These are phyloP conservation scores for Pseudopediastrum boryanum DNA, from an alignment of 139 green algal genomes.

Conservation along the genomic window DNA sequence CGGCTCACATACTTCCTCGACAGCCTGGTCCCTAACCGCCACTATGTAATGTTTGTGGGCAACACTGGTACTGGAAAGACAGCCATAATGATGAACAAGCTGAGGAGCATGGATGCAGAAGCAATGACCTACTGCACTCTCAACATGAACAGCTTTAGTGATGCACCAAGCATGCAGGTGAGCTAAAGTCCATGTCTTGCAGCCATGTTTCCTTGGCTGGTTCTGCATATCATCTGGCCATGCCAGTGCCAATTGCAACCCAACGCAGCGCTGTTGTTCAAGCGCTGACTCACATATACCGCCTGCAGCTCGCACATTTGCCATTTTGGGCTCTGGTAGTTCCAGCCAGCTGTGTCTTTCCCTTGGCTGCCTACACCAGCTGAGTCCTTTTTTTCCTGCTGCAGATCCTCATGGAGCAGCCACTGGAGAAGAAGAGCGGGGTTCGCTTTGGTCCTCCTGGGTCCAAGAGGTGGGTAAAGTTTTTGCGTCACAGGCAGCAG, in stretches of 20 bases:
- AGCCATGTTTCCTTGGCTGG: no score
- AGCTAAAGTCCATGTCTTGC: slow-evolving; percentile 21
- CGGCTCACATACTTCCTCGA: slow-evolving; percentile 87
- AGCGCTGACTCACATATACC: no score
- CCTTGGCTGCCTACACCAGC: slow-evolving; percentile 37
- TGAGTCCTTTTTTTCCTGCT: slow-evolving; percentile 19
- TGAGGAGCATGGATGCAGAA: slow-evolving; percentile 84
- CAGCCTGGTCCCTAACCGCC: slow-evolving; percentile 75
- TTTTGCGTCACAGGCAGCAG: no score
- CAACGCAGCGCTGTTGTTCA: background rate
- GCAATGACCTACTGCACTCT: slow-evolving; percentile 71
- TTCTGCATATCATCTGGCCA: background rate
- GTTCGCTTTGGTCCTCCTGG: slow-evolving; percentile 88
- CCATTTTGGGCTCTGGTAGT: no score
- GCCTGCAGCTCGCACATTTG: no score
- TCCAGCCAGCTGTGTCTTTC: background rate
- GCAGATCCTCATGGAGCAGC: slow-evolving; percentile 79
- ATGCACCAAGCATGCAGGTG: slow-evolving; percentile 78
- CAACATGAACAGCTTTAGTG: slow-evolving; percentile 90
- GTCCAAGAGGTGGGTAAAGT: slow-evolving; percentile 14
- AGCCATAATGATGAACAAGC: slow-evolving; percentile 85
- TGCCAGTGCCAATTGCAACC: no score
- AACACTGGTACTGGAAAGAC: slow-evolving; percentile 91
- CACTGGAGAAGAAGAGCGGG: slow-evolving; percentile 87
- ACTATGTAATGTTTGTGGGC: slow-evolving; percentile 92